A percentile compares a stretch with the other conserved stretches of the same genome.
Conservation (phyloP, 2,329 filamentous ascomycete genomes). For the Pseudopithomyces maydicus region DNA sequence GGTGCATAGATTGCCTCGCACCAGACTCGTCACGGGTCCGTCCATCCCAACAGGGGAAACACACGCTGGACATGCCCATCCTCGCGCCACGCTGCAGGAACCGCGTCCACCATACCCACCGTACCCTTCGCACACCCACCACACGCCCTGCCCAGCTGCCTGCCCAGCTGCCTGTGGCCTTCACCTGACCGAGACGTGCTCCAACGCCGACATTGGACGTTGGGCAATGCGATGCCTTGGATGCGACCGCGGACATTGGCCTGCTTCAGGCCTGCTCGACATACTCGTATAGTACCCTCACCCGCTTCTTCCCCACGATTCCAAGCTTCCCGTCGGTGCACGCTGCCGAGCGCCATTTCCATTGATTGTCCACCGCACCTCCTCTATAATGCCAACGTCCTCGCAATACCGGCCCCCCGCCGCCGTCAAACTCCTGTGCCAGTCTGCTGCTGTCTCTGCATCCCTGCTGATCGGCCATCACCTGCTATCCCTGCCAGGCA, state of each 20-base stretch:
- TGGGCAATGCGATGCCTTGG: background rate
- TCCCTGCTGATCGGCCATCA: background rate
- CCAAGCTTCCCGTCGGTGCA: slow-evolving; percentile 5
- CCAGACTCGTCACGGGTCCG: slow-evolving; percentile 31
- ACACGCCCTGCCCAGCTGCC: background rate
- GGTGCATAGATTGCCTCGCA: slow-evolving; percentile 43
- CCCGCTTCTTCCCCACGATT: slow-evolving; percentile 1
- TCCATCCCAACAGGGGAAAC: slow-evolving; percentile 4
- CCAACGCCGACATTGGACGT: background rate
- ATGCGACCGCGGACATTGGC: slow-evolving; percentile 9
- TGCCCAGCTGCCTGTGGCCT: background rate
- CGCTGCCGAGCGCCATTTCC: background rate
- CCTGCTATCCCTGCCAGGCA: background rate
- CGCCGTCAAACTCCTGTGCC: background rate
- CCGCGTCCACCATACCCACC: background rate
- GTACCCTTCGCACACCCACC: no score
- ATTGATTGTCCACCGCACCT: background rate
- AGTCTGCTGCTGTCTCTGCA: background rate
- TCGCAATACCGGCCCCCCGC: background rate
- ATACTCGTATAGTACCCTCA: slow-evolving; percentile 19
- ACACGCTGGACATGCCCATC: slow-evolving; percentile 1
- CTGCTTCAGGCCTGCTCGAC: slow-evolving; percentile 18
- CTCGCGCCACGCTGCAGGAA: slow-evolving; percentile 12
- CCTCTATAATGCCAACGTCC: background rate
- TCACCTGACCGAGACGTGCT: background rate